phyloP scores from a whole-genome alignment of 2,329 filamentous ascomycete species.

The Madurella mycetomatis region DNA sequence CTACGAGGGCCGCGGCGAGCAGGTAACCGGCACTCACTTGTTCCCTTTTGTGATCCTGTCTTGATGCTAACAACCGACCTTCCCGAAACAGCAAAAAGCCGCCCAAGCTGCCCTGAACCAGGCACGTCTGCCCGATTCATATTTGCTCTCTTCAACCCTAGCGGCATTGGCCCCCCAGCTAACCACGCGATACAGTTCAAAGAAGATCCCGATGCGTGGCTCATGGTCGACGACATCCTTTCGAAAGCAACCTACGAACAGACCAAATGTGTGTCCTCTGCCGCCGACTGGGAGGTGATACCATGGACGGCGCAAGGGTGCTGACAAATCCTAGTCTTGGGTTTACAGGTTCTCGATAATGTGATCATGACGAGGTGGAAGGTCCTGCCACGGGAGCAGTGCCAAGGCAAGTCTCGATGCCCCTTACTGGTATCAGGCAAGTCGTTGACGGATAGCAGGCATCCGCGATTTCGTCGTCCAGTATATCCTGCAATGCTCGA shows the following conservation, averaged over 20 bases:
- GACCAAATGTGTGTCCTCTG: constrained; percentile 75
- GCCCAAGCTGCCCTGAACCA: constrained; percentile 90
- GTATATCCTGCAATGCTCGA: constrained; percentile 93
- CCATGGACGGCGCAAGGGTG: constrained; percentile 1
- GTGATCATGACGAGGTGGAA: constrained; percentile 99
- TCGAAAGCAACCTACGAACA: constrained; percentile 89
- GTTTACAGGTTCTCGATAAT: constrained; percentile 93
- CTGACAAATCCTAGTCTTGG: constrained; percentile 62
- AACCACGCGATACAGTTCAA: constrained; percentile 67
- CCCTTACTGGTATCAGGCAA: neutral
- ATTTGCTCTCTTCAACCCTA: constrained; percentile 14
- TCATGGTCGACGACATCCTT: constrained; percentile 94
- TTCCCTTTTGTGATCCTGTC: constrained; percentile 6
- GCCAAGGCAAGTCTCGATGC: constrained; percentile 61
- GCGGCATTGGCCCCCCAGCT: constrained; percentile 16
- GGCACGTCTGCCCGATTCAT: constrained; percentile 50
- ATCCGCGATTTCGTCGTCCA: constrained; percentile 99
- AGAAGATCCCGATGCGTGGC: constrained; percentile 96
- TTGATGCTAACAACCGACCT: constrained; percentile 37
- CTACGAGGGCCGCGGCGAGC: constrained; percentile 92
- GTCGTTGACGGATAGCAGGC: constrained; percentile 49
- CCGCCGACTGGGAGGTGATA: neutral
- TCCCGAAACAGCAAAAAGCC: constrained; percentile 75
- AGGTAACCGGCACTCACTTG: constrained; percentile 56
- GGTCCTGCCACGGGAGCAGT: constrained; percentile 91